Percentiles rank a stretch among this genome's conserved stretches.
Evolutionary conservation across 2,329 filamentous ascomycete species (phyloP).

Genomic region (Dactylellina sp.): DNA sequence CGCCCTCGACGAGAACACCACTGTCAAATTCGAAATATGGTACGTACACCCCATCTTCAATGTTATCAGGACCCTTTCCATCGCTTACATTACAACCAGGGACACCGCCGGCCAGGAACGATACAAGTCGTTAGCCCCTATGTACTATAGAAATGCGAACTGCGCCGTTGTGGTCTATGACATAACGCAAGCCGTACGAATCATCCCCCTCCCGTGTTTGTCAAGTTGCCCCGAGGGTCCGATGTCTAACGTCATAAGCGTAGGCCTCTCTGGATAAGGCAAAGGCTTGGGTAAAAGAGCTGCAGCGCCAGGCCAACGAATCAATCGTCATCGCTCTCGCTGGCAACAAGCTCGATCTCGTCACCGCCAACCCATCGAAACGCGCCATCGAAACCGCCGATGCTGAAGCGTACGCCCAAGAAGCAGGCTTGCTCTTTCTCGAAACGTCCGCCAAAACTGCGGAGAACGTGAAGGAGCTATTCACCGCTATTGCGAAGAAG

Average conservation of each 20-base stretch:
- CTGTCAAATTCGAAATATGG: slow-evolving; percentile 99
- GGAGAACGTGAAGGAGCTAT: slow-evolving; percentile 94
- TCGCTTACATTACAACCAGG: slow-evolving; percentile 55
- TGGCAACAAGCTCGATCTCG: slow-evolving; percentile 97
- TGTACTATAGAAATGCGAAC: slow-evolving; percentile 99
- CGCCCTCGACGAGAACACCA: slow-evolving; percentile 95
- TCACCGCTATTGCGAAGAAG: slow-evolving; percentile 98
- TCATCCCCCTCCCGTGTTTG: slow-evolving; percentile 41
- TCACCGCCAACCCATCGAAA: slow-evolving; percentile 94
- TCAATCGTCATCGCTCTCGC: slow-evolving; percentile 99
- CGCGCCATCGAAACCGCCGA: slow-evolving; percentile 88
- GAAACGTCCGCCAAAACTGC: slow-evolving; percentile 98
- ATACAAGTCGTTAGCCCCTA: slow-evolving; percentile 98
- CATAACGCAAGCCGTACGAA: slow-evolving; percentile 94
- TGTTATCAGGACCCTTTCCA: slow-evolving; percentile 3
- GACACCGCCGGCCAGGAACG: slow-evolving; percentile 98
- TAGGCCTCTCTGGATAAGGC: slow-evolving; percentile 98
- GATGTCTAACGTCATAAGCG: slow-evolving; percentile 52
- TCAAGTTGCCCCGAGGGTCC: not conserved
- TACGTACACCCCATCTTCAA: slow-evolving; percentile 37
- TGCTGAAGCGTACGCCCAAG: slow-evolving; percentile 92
- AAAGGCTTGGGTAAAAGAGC: slow-evolving; percentile 98
- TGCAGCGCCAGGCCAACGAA: slow-evolving; percentile 98
- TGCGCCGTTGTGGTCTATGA: slow-evolving; percentile 99
- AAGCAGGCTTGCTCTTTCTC: slow-evolving; percentile 95